A percentile compares a stretch with the other conserved stretches of the same genome.
phyloP scores from a whole-genome alignment of 768 basidiomycete species.

The Suillus variegatus region DNA sequence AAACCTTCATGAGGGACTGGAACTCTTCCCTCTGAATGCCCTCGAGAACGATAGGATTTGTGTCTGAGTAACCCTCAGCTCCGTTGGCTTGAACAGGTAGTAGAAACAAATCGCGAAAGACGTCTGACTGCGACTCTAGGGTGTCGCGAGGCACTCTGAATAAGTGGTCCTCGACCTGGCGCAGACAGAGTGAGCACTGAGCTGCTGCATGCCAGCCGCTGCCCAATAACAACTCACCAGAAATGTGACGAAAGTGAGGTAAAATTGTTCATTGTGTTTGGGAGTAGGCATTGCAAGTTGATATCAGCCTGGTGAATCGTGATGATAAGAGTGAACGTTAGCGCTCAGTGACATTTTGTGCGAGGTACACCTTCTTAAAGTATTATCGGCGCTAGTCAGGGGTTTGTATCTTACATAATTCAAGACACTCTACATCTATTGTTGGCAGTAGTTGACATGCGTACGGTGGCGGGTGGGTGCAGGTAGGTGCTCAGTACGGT shows the following conservation, averaged over 20 bases:
- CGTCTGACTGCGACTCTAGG: constrained; percentile 24
- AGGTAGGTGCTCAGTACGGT: neutral
- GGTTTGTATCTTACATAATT: neutral
- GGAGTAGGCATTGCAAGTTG: neutral
- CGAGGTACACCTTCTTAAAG: neutral
- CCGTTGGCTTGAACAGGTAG: constrained; percentile 14
- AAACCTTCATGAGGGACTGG: constrained; percentile 23
- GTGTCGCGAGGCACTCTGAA: constrained; percentile 28
- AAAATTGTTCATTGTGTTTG: constrained; percentile 9
- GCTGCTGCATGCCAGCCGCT: neutral
- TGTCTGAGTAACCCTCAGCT: constrained; percentile 21
- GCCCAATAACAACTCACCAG: constrained; percentile 4
- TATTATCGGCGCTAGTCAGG: neutral
- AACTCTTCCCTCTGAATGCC: constrained; percentile 28
- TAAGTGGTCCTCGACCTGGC: constrained; percentile 27
- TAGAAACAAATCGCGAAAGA: constrained; percentile 29
- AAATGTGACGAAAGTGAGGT: constrained; percentile 18
- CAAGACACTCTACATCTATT: neutral
- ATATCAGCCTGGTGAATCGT: neutral
- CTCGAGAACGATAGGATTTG: constrained; percentile 24
- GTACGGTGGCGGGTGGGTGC: neutral
- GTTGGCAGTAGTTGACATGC: neutral
- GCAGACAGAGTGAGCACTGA: neutral
- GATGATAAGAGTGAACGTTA: neutral
- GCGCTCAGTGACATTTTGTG: neutral